These are phyloP conservation scores for Capronia americana DNA, from an alignment of 2,329 filamentous ascomycete genomes.

Conservation along the genomic window DNA sequence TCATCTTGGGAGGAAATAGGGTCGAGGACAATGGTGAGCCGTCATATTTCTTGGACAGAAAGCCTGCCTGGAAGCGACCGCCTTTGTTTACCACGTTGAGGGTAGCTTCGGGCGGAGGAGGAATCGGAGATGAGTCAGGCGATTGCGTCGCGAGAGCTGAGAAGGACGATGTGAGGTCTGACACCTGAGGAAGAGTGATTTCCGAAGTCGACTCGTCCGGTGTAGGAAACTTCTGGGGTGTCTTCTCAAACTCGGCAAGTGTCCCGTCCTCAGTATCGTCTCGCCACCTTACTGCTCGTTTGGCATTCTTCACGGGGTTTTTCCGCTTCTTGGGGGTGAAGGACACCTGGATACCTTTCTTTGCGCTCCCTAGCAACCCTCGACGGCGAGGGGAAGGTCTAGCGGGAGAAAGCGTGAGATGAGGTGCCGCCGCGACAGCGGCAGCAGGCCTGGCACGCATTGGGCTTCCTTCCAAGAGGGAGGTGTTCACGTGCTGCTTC, in stretches of 20 bases:
- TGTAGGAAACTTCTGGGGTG: constrained; percentile 69
- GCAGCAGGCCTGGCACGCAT: constrained; percentile 54
- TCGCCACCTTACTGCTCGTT: constrained; percentile 86
- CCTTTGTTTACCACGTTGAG: constrained; percentile 70
- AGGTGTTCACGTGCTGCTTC: constrained; percentile 49
- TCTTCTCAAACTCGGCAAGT: constrained; percentile 89
- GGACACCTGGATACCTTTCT: constrained; percentile 69
- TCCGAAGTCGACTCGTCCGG: constrained; percentile 63
- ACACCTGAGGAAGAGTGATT: constrained; percentile 53
- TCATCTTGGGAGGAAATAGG: constrained; percentile 61
- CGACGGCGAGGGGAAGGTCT: constrained; percentile 82
- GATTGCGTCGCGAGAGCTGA: constrained; percentile 45
- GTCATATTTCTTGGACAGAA: constrained; percentile 72
- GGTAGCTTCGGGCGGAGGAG: constrained; percentile 59
- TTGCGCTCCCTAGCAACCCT: constrained; percentile 64
- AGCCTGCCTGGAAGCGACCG: constrained; percentile 86
- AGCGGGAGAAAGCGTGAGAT: constrained; percentile 64
- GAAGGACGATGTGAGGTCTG: constrained; percentile 56
- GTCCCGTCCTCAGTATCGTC: constrained; percentile 87
- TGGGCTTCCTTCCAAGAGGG: constrained; percentile 53
- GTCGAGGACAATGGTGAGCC: constrained; percentile 61
- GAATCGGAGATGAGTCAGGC: constrained; percentile 63
- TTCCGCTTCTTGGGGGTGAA: constrained; percentile 85
- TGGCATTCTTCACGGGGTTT: constrained; percentile 62
- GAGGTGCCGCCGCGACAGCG: constrained; percentile 41